Evolutionary conservation across 2,329 filamentous ascomycete species (phyloP).

Genomic region (Penicillium corylophilum): DNA sequence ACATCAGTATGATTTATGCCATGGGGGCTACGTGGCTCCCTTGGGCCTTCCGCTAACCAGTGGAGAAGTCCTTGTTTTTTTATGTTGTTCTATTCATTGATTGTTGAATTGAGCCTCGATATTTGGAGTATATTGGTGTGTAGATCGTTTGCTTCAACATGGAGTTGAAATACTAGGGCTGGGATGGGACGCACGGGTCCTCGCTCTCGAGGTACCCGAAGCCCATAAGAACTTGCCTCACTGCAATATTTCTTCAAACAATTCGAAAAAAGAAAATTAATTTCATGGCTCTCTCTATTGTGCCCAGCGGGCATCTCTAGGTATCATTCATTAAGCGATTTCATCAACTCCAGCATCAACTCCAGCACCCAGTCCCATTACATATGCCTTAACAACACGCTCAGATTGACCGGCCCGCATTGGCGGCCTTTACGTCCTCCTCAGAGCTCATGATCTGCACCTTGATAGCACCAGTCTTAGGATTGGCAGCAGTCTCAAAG

Average conservation of each 20-base stretch:
- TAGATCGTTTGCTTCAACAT: no score
- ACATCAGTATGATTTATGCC: no score
- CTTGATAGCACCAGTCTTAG: slow-evolving; percentile 94
- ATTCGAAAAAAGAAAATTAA: slow-evolving; percentile 10
- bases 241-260: neutral
- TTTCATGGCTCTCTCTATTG: slow-evolving; percentile 17
- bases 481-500: slow-evolving; percentile 83
- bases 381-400: neutral
- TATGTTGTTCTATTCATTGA: no score
- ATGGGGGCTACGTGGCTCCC: no score
- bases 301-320: slow-evolving; percentile 21
- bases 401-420: slow-evolving; percentile 31
- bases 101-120: no score
- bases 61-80: no score
- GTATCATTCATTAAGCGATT: slow-evolving; percentile 17
- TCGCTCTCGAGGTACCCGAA: neutral
- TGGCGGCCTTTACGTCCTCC: slow-evolving; percentile 39
- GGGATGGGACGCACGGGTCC: neutral
- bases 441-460: slow-evolving; percentile 71
- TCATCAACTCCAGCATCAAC: slow-evolving; percentile 4
- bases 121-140: no score
- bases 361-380: neutral
- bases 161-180: no score
- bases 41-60: no score
- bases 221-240: neutral